Evolutionary conservation across 345 rosid species (phyloP).

Genomic region (Populus simonii): DNA sequence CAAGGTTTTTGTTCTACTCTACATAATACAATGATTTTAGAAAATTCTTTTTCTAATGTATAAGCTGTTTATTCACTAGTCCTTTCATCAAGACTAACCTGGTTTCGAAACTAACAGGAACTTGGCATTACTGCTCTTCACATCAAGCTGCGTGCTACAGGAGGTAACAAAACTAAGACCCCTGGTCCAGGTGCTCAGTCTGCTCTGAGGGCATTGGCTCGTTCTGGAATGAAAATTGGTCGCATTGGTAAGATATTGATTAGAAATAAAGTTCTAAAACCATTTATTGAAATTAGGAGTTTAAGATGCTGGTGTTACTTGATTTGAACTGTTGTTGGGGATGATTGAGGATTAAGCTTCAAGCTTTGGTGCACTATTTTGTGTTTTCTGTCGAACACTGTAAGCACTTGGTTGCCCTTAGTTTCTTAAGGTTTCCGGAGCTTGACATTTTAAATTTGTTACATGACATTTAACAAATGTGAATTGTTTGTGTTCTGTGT

Average conservation of each 20-base stretch:
- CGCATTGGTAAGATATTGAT: conserved; percentile 60
- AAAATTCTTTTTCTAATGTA: background rate
- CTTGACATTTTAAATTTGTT: background rate
- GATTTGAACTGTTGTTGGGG: background rate
- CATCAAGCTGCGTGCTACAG: conserved; percentile 84
- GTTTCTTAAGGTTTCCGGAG: background rate
- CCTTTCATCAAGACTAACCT: background rate
- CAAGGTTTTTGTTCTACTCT: conserved; percentile 44
- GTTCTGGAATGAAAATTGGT: conserved; percentile 92
- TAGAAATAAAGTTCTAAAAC: background rate
- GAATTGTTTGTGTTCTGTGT: no score
- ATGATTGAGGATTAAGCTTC: background rate
- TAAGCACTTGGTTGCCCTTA: no score
- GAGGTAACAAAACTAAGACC: conserved; percentile 83
- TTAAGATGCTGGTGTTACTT: background rate
- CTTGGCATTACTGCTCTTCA: conserved; percentile 80
- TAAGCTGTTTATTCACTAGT: background rate
- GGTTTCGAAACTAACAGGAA: conserved; percentile 39
- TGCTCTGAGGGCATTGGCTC: conserved; percentile 90
- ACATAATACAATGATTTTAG: background rate
- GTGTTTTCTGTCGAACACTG: no score
- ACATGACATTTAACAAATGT: background rate
- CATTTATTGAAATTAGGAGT: no score
- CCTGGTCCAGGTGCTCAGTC: conserved; percentile 93
- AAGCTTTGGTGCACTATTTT: background rate